Evolutionary conservation across 2,329 filamentous ascomycete species (phyloP), one percentile per base, ranked within the genome.

Genomic region (Pseudogymnoascus sp.): DNA sequence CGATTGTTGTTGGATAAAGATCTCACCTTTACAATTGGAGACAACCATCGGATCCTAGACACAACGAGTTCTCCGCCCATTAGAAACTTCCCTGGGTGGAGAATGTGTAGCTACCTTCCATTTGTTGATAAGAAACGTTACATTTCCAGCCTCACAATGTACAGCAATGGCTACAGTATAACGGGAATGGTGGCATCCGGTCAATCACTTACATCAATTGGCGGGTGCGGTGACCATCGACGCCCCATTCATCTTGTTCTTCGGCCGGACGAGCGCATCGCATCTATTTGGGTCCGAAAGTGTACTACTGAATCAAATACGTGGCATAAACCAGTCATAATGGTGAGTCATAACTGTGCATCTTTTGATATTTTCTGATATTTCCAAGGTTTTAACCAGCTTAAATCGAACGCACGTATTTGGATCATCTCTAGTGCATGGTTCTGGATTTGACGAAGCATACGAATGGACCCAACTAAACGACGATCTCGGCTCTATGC

Each of bases 1-100:
- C 34, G 34, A 30, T 22, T 59, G 9, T 25, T 59, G 28, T 59
- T 37, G 34, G 57, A 59, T 18, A 37, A 59, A 59, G 57, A 59
- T 14, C 28, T 59, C 14, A 16, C 25, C 16, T 59, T 41, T 22
- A 16, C 14, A 28, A 25, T 11, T 41, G 28, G 20, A 38, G 28
- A 59, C n/a, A 6, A 11, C 6, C 57, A 59, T 25, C 57, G 28
- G 16, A 59, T 28, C n/a, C 57, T 41, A 9, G 32, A 41, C n/a
- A 59, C 34, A 14, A 18, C 6, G 14, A 12, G 6, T 12, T 20
- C 34, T 16, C 18, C 35, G n/a, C 12, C 2, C 16, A 22, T 59
- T 28, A 37, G 18, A 59, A 59, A 41, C 28, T 59, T 16, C 28
- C 18, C n/a, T 6, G 30, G 12, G 22, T 59, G 57, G 57, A n/a